A percentile compares a stretch with the other conserved stretches of the same genome.
phyloP scores from a whole-genome alignment of 768 basidiomycete species.

The Calocybe cyanea region DNA sequence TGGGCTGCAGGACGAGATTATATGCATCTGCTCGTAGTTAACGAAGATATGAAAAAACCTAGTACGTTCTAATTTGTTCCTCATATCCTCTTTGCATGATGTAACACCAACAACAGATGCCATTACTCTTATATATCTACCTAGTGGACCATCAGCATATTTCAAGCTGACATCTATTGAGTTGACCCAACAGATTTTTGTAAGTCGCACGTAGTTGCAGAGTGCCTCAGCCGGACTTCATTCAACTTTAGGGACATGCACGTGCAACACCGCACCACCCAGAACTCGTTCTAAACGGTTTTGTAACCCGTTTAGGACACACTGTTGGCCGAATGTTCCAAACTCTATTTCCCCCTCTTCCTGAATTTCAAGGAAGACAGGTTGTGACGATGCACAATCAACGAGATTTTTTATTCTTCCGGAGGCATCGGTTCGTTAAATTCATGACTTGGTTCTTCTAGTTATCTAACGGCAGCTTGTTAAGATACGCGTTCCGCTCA shows the following conservation, averaged over 20 bases:
- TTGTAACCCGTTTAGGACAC: slow-evolving; percentile 91
- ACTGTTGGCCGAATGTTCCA: slow-evolving; percentile 94
- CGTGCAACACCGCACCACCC: slow-evolving; percentile 90
- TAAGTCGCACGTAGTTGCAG: slow-evolving; percentile 30
- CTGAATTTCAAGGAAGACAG: slow-evolving; percentile 94
- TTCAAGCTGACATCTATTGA: slow-evolving; percentile 91
- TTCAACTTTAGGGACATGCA: slow-evolving; percentile 73
- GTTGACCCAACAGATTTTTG: slow-evolving; percentile 82
- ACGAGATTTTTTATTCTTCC: slow-evolving; percentile 96
- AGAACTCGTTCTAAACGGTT: slow-evolving; percentile 92
- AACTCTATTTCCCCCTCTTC: slow-evolving; percentile 90
- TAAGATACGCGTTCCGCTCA: slow-evolving; percentile 87
- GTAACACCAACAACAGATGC: slow-evolving; percentile 59
- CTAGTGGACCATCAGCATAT: slow-evolving; percentile 90
- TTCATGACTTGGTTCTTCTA: not conserved
- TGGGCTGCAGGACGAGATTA: slow-evolving; percentile 93
- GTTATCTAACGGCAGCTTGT: not conserved
- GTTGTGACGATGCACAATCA: slow-evolving; percentile 98
- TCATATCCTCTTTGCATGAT: not conserved
- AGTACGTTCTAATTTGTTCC: slow-evolving; percentile 60
- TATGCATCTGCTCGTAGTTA: slow-evolving; percentile 86
- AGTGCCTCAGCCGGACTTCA: not conserved
- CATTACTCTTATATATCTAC: slow-evolving; percentile 87
- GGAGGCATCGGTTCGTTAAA: slow-evolving; percentile 76
- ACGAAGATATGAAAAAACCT: slow-evolving; percentile 92